Base-by-base conservation (phyloP, 192 early-diverging fungal genomes). In the Hyaloraphidium curvatum region DNA sequence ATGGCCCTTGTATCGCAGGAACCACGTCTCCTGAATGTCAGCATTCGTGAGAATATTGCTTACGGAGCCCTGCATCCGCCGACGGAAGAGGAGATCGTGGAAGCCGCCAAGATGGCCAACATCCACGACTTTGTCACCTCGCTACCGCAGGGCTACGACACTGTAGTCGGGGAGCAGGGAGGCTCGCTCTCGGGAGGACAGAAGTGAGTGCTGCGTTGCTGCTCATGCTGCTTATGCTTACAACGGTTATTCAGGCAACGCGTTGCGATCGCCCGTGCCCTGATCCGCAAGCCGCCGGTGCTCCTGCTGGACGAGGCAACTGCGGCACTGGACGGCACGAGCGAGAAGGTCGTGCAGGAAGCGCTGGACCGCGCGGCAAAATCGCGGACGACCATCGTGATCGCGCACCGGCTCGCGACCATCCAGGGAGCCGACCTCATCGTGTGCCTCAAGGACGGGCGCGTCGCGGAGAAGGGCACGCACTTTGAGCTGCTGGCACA, bases 1-100 rank as follows among this genome's bases (percentile, higher is more conserved):
- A 53, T 85, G 3, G 79, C 78, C 5, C 65, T 75, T 48, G 81
- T 86, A 17, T 73, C 70, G 21, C 83, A 88, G 57, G 83, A 87
- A 57, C 82, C 82, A 0, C 72, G 74, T 7, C 58, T 89, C 28
- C 86, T 89, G 66, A 72, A 66, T n/a, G 75, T 76, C 1, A 76
- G 77, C 5, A 79, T 86, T 54, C 61, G 62, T 25, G 81, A 86
- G n/a, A 86, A 86, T 55, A 72, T 81, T 35, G 59, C 72, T 3
- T 82, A 80, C 56, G 80, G 76, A 11, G 79, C 83, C 14, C n/a
- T n/a, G n/a, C n/a, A n/a, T n/a, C n/a, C n/a, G n/a, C n/a, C n/a
- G n/a, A 76, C 81, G 0, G 62, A 82, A 39, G 70, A 69, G 5
- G 68, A 78, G 16, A 79, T 94, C 40, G 59, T 75, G 37, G 55